These are phyloP conservation scores for Cystobasidiopsis lactophilus DNA, from an alignment of 768 basidiomycete species.

Conservation along the genomic window DNA sequence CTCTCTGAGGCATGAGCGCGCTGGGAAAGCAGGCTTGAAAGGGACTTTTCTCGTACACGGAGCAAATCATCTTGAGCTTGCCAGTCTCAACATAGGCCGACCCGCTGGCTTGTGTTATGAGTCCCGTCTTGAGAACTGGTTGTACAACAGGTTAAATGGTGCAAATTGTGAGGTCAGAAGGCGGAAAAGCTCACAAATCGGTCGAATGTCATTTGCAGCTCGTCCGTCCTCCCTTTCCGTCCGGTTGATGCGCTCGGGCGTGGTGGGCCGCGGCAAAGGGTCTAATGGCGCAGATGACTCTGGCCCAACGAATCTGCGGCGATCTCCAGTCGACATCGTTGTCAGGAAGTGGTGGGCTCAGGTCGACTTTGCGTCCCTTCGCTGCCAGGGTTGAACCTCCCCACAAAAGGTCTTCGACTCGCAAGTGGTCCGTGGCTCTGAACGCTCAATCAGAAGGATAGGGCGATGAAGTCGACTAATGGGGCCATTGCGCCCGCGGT, in stretches of 20 bases:
- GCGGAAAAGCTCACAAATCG: constrained; percentile 46
- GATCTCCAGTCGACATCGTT: constrained; percentile 53
- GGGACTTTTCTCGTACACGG: too few species aligned
- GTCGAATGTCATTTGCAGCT: constrained; percentile 43
- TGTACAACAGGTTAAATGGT: constrained; percentile 9
- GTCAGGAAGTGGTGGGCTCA: too few species aligned
- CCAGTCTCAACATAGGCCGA: constrained; percentile 91
- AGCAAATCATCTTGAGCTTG: constrained; percentile 78
- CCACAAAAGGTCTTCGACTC: too few species aligned
- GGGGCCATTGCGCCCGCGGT: too few species aligned
- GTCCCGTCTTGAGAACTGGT: constrained; percentile 72
- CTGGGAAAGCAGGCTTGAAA: constrained; percentile 15
- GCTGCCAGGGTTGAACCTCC: too few species aligned
- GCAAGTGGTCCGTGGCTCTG: too few species aligned
- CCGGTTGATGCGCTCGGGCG: constrained; percentile 21
- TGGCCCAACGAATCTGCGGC: constrained; percentile 74
- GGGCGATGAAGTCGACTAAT: too few species aligned
- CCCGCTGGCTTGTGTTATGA: constrained; percentile 83
- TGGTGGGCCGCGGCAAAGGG: constrained; percentile 20
- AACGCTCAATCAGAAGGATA: too few species aligned
- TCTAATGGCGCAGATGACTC: constrained; percentile 45
- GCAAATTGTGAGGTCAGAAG: constrained; percentile 1
- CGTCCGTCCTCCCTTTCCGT: constrained; percentile 33
- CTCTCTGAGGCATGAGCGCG: neutral
- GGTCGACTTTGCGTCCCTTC: too few species aligned